A percentile compares a stretch with the other conserved stretches of the same genome.
Evolutionary conservation across 1,284 basidiomycete genomes (phyloP).

Genomic region (Paramarasmius palmivorus): DNA sequence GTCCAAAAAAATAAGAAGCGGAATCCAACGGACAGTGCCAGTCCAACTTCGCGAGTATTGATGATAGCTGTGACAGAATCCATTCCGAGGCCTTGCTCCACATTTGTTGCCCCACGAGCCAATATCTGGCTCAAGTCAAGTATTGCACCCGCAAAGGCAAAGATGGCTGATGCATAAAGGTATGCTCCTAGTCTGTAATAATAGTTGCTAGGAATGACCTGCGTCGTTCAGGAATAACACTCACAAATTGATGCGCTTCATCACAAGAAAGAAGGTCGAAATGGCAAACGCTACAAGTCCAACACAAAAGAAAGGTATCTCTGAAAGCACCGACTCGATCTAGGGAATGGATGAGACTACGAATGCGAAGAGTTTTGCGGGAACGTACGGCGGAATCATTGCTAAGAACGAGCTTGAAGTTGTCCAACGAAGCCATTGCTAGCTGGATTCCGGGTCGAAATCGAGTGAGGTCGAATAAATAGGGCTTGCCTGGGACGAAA

Average conservation of each 20-base stretch:
- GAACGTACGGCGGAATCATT: constrained; percentile 26
- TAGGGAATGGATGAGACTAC: constrained; percentile 24
- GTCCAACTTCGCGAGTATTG: constrained; percentile 57
- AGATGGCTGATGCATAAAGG: constrained; percentile 56
- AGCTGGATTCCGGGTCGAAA: constrained; percentile 19
- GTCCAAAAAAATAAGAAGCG: constrained; percentile 71
- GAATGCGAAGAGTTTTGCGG: neutral
- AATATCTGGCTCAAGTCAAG: constrained; percentile 65
- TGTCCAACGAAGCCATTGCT: neutral
- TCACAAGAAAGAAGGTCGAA: constrained; percentile 58
- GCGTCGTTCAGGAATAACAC: constrained; percentile 24
- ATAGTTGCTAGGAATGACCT: constrained; percentile 5
- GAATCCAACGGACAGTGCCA: constrained; percentile 56
- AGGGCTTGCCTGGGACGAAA: constrained; percentile 4
- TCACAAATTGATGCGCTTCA: constrained; percentile 59
- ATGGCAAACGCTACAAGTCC: constrained; percentile 68
- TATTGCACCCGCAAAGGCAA: constrained; percentile 63
- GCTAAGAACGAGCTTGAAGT: constrained; percentile 18
- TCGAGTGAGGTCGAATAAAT: constrained; percentile 22
- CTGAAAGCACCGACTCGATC: constrained; percentile 61
- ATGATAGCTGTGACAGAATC: constrained; percentile 38
- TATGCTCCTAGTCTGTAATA: constrained; percentile 46
- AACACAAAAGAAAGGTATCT: constrained; percentile 68
- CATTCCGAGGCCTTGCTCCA: constrained; percentile 25
- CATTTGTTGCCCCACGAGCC: constrained; percentile 33